Evolutionary conservation across 148 eudicot genomes (phyloP), one percentile per base, ranked within the genome.

Genomic region (Nyssa sinensis): DNA sequence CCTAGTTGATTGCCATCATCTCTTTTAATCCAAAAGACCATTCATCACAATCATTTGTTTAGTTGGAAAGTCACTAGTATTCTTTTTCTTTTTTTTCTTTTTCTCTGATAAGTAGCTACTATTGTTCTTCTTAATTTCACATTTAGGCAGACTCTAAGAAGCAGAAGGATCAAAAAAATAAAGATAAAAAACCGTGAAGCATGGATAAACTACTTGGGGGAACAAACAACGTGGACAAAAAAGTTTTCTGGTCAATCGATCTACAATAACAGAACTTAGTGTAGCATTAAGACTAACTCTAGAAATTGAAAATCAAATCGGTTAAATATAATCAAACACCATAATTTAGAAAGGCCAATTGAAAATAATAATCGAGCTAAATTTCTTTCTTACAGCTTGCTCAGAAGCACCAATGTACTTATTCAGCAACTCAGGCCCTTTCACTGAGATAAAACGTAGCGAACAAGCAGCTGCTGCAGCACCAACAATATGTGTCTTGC

Each of bases 381-480:
- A 53, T 72, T 62, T 53, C 25, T 67, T 29, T 62, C 97, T 91
- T 84, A 93, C 98, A 69, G 98, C 96, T 88, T 94, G 98, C 80
- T 94, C 98, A 79, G 98, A 94, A 78, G 98, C 97, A 84, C 98
- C 98, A 82, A 94, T 94, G 81, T 94, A 94, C 80, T 94, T 94
- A 74, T 94, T 94, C 74, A 94, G 90, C 75, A 94, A 83, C 81
- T 94, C 98, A 32, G 98, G 98, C 39, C 98, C 98, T 83, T 94
- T 94, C 65, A 94, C 85, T 2, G 98, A 92, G 81, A 94, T 90
- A 80, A 94, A 94, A 71, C 98, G 83, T 58, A 94, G 88, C 32
- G 97, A 92, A 74, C 96, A 92, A 66, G 98, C 97, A 27, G 96
- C 92, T 67, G 98, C 98, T 69, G 97, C 97, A 78, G 98, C 97